Percentiles rank a stretch among this genome's conserved stretches.
phyloP scores from a whole-genome alignment of 2,329 filamentous ascomycete genomes.

The Sclerotinia sclerotiorum region DNA sequence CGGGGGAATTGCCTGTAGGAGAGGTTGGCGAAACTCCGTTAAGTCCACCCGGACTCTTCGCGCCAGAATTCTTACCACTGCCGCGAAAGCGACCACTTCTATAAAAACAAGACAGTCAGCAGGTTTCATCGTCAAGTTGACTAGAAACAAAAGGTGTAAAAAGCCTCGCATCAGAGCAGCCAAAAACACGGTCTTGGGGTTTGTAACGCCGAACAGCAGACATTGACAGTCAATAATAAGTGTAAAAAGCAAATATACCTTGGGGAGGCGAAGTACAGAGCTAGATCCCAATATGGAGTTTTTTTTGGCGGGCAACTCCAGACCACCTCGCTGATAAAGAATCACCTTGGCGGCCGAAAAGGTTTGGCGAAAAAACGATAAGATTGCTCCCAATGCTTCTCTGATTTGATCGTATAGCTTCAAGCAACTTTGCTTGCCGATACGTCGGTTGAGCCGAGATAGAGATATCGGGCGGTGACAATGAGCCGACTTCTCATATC shows the following conservation, averaged over 20 bases:
- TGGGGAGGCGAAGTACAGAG: neutral
- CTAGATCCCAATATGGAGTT: neutral
- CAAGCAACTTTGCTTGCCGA: conserved; percentile 21
- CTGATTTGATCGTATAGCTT: neutral
- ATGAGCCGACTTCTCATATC: conserved; percentile 13
- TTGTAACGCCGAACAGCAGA: neutral
- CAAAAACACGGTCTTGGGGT: neutral
- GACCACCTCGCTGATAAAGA: neutral
- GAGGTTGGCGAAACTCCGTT: conserved; percentile 51
- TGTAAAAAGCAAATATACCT: conserved; percentile 7
- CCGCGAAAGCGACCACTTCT: conserved; percentile 61
- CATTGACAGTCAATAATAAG: neutral
- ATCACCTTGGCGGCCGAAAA: too few relatives aligned
- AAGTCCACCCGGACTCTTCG: conserved; percentile 52
- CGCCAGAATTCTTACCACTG: conserved; percentile 52
- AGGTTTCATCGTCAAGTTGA: neutral
- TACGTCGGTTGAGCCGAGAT: neutral
- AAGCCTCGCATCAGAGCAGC: neutral
- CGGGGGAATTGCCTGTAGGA: conserved; percentile 47
- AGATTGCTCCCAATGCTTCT: neutral
- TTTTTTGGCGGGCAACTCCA: neutral
- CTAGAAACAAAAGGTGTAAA: neutral
- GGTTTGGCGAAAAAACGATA: neutral
- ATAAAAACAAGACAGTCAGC: conserved; percentile 34
- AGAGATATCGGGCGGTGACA: conserved; percentile 1